A percentile compares a stretch with the other conserved stretches of the same genome.
phyloP scores from a whole-genome alignment of 495 filamentous ascomycete genomes.

The Hypoxylon intermedium region DNA sequence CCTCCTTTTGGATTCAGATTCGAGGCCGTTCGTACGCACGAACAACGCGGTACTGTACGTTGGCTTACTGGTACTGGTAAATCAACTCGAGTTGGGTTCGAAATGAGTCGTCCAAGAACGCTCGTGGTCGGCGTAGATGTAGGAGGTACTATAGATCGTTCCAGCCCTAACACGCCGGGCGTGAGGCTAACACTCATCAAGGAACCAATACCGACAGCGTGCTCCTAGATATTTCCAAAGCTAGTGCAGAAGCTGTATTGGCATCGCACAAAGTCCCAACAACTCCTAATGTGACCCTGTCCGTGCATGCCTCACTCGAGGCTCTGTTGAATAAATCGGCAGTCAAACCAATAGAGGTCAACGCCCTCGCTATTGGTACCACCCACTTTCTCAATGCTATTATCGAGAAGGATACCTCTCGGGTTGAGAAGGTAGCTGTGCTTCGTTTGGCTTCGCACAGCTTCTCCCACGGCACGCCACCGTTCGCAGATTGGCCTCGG shows the following conservation, averaged over 20 bases:
- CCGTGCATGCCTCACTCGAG: conserved; percentile 51
- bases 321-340: conserved; percentile 45
- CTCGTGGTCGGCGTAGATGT: conserved; percentile 22
- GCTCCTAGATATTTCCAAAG: conserved; percentile 18
- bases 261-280: conserved; percentile 34
- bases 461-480: conserved; percentile 52
- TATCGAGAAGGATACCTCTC: conserved; percentile 54
- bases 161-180: not conserved
- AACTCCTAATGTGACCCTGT: conserved; percentile 54
- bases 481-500: conserved; percentile 53
- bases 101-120: not conserved
- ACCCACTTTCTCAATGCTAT: conserved; percentile 65
- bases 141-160: conserved; percentile 7
- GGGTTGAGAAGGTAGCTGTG: conserved; percentile 58
- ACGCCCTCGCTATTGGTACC: conserved; percentile 59
- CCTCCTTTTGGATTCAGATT: too few relatives aligned
- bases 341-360: conserved; percentile 44
- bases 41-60: too few relatives aligned
- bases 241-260: conserved; percentile 27
- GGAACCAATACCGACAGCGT: conserved; percentile 32
- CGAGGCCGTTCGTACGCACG: too few relatives aligned
- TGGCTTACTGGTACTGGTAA: too few relatives aligned
- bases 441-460: conserved; percentile 54
- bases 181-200: conserved; percentile 2
- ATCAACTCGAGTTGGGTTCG: not conserved